phyloP scores from a whole-genome alignment of 2,329 filamentous ascomycete species.

The Uncinocarpus reesii region DNA sequence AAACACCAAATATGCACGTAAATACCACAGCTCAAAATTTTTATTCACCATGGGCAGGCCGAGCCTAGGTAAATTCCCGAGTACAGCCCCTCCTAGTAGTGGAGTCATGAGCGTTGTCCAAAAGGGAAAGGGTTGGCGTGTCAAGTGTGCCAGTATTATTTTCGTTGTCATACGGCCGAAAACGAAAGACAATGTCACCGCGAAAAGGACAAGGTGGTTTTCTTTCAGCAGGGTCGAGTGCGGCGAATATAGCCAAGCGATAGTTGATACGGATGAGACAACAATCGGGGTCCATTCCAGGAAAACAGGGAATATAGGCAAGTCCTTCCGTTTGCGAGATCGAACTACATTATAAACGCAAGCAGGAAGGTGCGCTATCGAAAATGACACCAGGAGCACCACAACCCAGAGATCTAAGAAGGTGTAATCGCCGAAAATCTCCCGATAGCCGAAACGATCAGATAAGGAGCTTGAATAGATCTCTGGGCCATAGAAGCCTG shows the following conservation, averaged over 20 bases:
- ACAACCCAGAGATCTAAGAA: slow-evolving; percentile 82
- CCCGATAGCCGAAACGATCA: slow-evolving; percentile 54
- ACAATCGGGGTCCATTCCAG: slow-evolving; percentile 89
- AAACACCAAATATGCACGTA: slow-evolving; percentile 75
- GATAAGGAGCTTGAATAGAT: slow-evolving; percentile 74
- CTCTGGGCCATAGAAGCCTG: slow-evolving; percentile 75
- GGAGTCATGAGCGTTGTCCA: slow-evolving; percentile 89
- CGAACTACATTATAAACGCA: slow-evolving; percentile 78
- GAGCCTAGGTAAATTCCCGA: slow-evolving; percentile 71
- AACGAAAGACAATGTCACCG: slow-evolving; percentile 88
- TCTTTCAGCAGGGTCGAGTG: slow-evolving; percentile 70
- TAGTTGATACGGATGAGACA: slow-evolving; percentile 63
- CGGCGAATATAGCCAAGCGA: slow-evolving; percentile 81
- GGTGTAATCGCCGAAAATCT: slow-evolving; percentile 58
- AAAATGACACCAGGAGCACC: slow-evolving; percentile 54
- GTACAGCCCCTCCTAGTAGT: slow-evolving; percentile 69
- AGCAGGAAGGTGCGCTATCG: slow-evolving; percentile 70
- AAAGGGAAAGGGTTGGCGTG: slow-evolving; percentile 86
- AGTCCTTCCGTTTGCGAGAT: slow-evolving; percentile 60
- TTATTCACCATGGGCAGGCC: slow-evolving; percentile 59
- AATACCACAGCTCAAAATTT: slow-evolving; percentile 63
- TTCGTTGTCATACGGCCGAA: slow-evolving; percentile 98
- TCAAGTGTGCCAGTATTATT: slow-evolving; percentile 93
- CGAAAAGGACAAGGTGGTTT: slow-evolving; percentile 86
- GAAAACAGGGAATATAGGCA: slow-evolving; percentile 72